Evolutionary conservation across 2,329 filamentous ascomycete genomes (phyloP), one percentile per base, ranked within the genome.

Genomic region (Knufia petricola): DNA sequence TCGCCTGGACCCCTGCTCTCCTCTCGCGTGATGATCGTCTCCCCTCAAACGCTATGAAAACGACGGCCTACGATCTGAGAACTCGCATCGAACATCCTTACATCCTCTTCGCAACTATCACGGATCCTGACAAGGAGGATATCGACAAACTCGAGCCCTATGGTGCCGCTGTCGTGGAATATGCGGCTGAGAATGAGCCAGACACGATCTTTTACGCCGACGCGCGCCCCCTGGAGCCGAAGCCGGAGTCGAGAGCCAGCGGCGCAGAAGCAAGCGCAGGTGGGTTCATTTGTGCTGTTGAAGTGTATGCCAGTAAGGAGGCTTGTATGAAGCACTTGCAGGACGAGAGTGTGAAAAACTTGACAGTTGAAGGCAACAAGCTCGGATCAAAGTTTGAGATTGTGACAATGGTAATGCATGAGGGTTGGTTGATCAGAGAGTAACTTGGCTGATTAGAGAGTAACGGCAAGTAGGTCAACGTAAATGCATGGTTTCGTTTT

Each of bases 131-230:
- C 3, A 13, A 19, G 2, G 10, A 23, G 10, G 20, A 46, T 26
- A 37, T 38, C 24, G 30, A 26, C 9, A 17, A 2, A 10, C 30
- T 46, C n/a, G 28, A 36, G 20, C 43, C 43, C 8, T 46, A 36
- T 26, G 43, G 43, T 12, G 43, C 43, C 15, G 43, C 43, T n/a
- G 19, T 46, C 4, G 30, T 46, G 4, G 26, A 38, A 4, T 46
- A 20, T 26, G 43, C 30, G 19, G 37, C 30, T 13, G 32, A 46
- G 15, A 46, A 46, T 30, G 43, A 46, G 43, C 43, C 43, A 4
- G 43, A 46, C 19, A 46, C 43, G n/a, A 37, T 46, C 19, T 46
- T 46, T 31, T 46, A 46, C 31, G 30, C 15, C 12, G 32, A 46
- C 21, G 43, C 43, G 20, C 31, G 21, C 3, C 31, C 43, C 7